Evolutionary conservation across 768 basidiomycete genomes (phyloP), one percentile per base, ranked within the genome.

Genomic region (Podaxis carcinomalis): DNA sequence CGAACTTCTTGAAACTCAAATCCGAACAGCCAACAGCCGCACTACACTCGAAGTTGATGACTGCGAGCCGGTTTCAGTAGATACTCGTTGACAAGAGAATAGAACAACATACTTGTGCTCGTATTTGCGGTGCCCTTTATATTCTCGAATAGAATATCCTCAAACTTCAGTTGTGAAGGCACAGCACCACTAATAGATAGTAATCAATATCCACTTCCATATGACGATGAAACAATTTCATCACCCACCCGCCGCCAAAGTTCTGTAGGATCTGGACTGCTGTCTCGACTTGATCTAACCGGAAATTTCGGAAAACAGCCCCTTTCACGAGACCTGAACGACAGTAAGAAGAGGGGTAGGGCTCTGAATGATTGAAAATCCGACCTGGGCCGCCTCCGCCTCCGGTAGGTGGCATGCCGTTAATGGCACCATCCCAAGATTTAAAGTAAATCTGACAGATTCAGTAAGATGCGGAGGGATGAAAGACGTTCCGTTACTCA

Each of bases 381-480:
- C 32, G 57, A 80, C 82, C 81, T 56, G 74, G 65, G 10, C 80
- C 84, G 16, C 80, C 84, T 11, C 84, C 83, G 5, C 84, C 84
- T 5, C 81, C 82, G 27, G 80, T 83, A 1, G 83, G 83, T 5
- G 84, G 84, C 7, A 69, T 68, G 2, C 84, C 83, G 61, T 82
- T 77, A 10, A 80, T 75, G 2, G 77, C 73, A 2, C 78, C 82
- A 32, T 77, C 77, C 82, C 83, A 85, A 0, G 81, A 78, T 69
- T 85, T 84, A 69, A 84, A 78, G 69, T 83, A 84, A 4, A 83
- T 77, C 82, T 83, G 56, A 28, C 55, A 37, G 21, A 42, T 28
- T 37, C 54, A 28, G 54, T 47, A 40, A 57, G 25, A 19, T 25
- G 14, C 13, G 3, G 61, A n/a, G 7, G 23, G 50, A 21, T 36